Percentiles rank a stretch among this genome's conserved stretches.
Conservation (phyloP, 106 monocot genomes). For the Alisma plantagoaquatica region DNA sequence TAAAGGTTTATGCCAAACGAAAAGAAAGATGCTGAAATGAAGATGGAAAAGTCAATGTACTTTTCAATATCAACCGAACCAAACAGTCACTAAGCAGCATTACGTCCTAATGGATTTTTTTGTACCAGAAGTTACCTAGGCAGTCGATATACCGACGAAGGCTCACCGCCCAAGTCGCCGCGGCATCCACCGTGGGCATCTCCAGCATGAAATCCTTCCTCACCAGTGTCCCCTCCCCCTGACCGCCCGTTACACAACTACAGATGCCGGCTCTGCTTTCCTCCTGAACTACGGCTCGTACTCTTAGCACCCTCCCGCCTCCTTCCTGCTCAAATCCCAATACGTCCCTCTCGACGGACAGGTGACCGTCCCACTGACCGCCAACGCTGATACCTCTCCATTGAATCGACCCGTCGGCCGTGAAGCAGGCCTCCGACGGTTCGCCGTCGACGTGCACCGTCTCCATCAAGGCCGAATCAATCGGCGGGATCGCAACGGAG, state of each 20-base stretch:
- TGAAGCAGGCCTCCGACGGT: constrained; percentile 24
- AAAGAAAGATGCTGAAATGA: neutral
- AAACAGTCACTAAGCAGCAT: neutral
- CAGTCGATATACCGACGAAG: constrained; percentile 39
- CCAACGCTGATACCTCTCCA: constrained; percentile 30
- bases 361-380: constrained; percentile 14
- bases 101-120: neutral
- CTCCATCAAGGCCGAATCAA: constrained; percentile 8
- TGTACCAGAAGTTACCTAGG: constrained; percentile 26
- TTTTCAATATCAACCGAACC: neutral
- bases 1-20: neutral
- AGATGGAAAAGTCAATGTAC: neutral
- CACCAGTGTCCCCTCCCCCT: constrained; percentile 13
- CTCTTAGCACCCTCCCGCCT: constrained; percentile 17
- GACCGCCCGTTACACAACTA: neutral
- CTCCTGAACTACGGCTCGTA: constrained; percentile 26
- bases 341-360: constrained; percentile 50
- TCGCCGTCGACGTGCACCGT: constrained; percentile 36
- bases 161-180: constrained; percentile 27
- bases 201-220: constrained; percentile 68
- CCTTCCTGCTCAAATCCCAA: constrained; percentile 48
- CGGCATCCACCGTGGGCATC: constrained; percentile 25
- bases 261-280: neutral
- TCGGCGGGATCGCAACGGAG: neutral
- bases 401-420: constrained; percentile 21